These are phyloP conservation scores for Berberis vulgaris DNA, from an alignment of 164 flowering plant genomes.

Conservation along the genomic window DNA sequence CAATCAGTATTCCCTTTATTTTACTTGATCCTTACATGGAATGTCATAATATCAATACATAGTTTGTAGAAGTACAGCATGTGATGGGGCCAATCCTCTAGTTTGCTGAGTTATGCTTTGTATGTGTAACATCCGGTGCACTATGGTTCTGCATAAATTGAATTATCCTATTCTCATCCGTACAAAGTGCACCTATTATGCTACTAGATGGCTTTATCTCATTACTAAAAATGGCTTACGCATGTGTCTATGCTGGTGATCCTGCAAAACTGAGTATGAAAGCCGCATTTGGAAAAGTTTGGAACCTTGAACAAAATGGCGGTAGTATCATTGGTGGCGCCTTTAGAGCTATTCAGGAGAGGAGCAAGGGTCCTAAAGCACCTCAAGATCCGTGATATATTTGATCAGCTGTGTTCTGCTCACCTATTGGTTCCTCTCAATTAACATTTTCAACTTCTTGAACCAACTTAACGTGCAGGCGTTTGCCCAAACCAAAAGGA, in stretches of 20 bases:
- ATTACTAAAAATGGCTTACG: conserved; percentile 8
- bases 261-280: conserved; percentile 95
- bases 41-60: too few species aligned
- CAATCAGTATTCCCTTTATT: too few species aligned
- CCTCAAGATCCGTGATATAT: conserved; percentile 72
- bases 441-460: conserved; percentile 8
- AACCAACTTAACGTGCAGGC: conserved; percentile 36
- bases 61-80: too few species aligned
- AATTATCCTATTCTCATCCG: too few species aligned
- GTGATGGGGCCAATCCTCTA: too few species aligned
- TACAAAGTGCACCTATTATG: too few species aligned
- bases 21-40: too few species aligned
- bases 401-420: conserved; percentile 4
- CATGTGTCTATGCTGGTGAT: conserved; percentile 98
- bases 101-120: too few species aligned
- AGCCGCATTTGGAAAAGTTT: conserved; percentile 95
- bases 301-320: conserved; percentile 88
- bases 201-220: not conserved
- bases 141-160: too few species aligned
- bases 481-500: conserved; percentile 82
- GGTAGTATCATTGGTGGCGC: conserved; percentile 90
- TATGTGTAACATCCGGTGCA: too few species aligned
- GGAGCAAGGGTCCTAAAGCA: conserved; percentile 43
- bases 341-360: conserved; percentile 64
- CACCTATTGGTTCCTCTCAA: not conserved